A percentile compares a stretch with the other conserved stretches of the same genome.
Conservation (phyloP, 2,329 filamentous ascomycete genomes). For the Monosporascus sp. region DNA sequence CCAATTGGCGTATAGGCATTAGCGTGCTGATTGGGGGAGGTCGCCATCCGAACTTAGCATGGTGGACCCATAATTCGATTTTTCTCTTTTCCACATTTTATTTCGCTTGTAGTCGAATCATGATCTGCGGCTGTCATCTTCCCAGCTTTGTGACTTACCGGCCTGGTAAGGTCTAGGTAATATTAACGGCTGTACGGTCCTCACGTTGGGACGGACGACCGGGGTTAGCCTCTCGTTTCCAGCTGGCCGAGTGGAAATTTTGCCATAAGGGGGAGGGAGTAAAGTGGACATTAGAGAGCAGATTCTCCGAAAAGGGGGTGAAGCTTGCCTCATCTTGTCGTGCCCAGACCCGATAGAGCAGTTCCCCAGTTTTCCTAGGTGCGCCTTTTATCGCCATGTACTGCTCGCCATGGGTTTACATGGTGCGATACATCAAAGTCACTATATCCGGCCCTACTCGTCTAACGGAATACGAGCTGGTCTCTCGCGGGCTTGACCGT, state of each 20-base stretch:
- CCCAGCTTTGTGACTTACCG: not conserved
- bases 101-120: slow-evolving; percentile 5
- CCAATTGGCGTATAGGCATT: too few species aligned
- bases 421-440: not conserved
- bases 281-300: not conserved
- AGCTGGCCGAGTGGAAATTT: not conserved
- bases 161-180: not conserved
- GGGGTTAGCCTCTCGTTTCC: too few species aligned
- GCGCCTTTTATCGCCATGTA: not conserved
- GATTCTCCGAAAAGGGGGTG: not conserved
- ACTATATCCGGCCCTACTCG: not conserved
- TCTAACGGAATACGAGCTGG: not conserved
- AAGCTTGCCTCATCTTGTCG: not conserved
- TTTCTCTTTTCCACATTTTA: not conserved
- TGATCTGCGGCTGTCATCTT: not conserved
- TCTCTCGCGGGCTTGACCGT: not conserved
- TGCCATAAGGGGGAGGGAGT: not conserved
- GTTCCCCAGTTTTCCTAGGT: not conserved
- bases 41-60: not conserved
- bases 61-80: slow-evolving; percentile 6
- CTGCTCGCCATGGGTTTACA: too few species aligned
- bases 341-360: not conserved
- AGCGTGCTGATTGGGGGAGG: slow-evolving; percentile 4
- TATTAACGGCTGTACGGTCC: not conserved
- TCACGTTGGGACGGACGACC: not conserved